These are phyloP conservation scores for Tuber melanosporum DNA, from an alignment of 495 filamentous ascomycete species.

Conservation along the genomic window DNA sequence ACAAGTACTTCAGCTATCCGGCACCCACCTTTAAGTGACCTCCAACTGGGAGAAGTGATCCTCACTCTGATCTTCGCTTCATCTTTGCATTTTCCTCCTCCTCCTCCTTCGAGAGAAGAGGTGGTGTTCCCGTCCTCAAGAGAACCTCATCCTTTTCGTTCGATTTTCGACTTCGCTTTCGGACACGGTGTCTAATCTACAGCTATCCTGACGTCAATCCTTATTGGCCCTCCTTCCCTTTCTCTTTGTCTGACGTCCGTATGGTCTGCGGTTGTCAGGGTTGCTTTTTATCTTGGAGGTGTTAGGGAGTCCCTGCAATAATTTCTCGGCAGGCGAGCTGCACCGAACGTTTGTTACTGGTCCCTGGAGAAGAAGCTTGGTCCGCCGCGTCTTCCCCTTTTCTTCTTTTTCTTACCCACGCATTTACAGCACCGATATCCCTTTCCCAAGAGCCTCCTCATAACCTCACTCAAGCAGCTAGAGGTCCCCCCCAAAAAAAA, in stretches of 20 bases:
- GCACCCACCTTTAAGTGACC: background rate
- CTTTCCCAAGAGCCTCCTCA: background rate
- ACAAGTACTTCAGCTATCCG: background rate
- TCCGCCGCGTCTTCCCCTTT: constrained; percentile 3
- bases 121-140: background rate
- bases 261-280: background rate
- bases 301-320: background rate
- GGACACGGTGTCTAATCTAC: background rate
- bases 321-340: background rate
- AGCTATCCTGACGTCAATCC: background rate
- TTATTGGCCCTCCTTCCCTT: background rate
- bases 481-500: background rate
- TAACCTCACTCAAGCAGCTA: background rate
- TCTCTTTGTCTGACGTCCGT: background rate
- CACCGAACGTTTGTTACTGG: background rate
- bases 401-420: background rate
- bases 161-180: background rate
- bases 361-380: background rate
- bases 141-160: background rate
- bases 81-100: background rate
- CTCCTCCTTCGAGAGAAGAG: background rate
- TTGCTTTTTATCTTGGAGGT: background rate
- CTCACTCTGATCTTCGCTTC: background rate
- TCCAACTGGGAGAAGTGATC: background rate
- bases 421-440: background rate